Conservation (phyloP, 2,329 filamentous ascomycete genomes). For the Amesomyces nigricolor region DNA sequence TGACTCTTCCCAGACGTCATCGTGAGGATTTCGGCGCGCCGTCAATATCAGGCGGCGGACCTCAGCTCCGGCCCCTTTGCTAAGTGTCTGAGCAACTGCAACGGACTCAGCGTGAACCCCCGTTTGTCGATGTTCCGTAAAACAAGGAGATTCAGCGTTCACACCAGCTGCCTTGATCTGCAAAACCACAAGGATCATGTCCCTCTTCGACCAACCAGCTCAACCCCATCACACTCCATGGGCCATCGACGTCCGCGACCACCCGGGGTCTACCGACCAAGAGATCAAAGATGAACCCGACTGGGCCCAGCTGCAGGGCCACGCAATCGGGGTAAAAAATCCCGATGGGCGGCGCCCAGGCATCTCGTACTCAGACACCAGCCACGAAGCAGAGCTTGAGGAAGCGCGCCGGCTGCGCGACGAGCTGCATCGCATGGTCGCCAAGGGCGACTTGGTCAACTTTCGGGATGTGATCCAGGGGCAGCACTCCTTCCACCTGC, state of each 20-base stretch:
- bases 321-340: slow-evolving; percentile 15
- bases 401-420: slow-evolving; percentile 3
- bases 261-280: slow-evolving; percentile 14
- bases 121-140: too few relatives aligned
- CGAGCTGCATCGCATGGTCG: not conserved
- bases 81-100: too few relatives aligned
- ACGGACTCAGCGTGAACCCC: too few relatives aligned
- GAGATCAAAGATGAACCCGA: slow-evolving; percentile 12
- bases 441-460: slow-evolving; percentile 12
- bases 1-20: too few relatives aligned
- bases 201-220: not conserved
- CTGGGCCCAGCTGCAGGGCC: slow-evolving; percentile 8
- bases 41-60: too few relatives aligned
- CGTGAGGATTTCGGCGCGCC: too few relatives aligned
- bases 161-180: too few relatives aligned
- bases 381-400: slow-evolving; percentile 11
- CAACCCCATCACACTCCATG: slow-evolving; percentile 4
- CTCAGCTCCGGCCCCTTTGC: too few relatives aligned
- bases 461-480: slow-evolving; percentile 16
- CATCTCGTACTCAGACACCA: not conserved
- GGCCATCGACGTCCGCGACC: slow-evolving; percentile 9
- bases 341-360: slow-evolving; percentile 10
- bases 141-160: too few relatives aligned
- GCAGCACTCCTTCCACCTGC: slow-evolving; percentile 39
- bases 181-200: not conserved